Base-by-base conservation (phyloP, 768 basidiomycete species). In the Termitomyces sp. region DNA sequence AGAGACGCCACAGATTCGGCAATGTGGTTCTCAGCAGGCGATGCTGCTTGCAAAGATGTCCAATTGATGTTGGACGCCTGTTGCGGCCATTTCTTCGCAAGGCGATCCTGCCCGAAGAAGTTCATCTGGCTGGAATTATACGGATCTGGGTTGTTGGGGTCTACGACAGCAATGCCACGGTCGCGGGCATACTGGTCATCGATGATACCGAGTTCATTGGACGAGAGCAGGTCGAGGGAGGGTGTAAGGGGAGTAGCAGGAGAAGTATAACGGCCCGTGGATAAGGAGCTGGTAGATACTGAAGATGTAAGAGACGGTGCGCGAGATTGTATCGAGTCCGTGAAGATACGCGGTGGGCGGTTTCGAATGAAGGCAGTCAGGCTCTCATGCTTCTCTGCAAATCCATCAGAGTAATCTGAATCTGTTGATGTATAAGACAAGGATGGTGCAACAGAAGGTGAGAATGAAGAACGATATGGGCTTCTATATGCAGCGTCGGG, bases 241-340 rank as follows among this genome's bases (percentile, higher is more conserved):
- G 69, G 38, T 52, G 69, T 75, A 33, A 66, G 57, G 7, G 71
- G 73, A 7, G 76, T 61, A 60, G 57, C 58, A 60, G 55, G 56
- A 31, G 63, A 65, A 60, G 57, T 47, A 64, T 55, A 74, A 47
- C 64, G 68, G 51, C 60, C 48, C 20, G 52, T 54, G 31, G 66
- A 60, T 3, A 64, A 63, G 4, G 76, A 77, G 50, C 73, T 74
- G 53, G 61, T 64, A 2, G 76, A 77, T 7, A 60, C 66, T 27
- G 74, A 77, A 46, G 76, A 76, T 29, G 72, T 68, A 47, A 82
- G 68, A 10, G 80, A 78, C n/a, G 78, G 78, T n/a, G 58, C 46
- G 6, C 56, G 23, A 13, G 56, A 57, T 32, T 56, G 58, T 20
- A 54, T 47, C 10, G 60, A 59, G 39, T 61, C 62, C 1, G 58